These are phyloP conservation scores for Fraxinus cuspidata DNA, from an alignment of 257 asterid genomes.

Conservation along the genomic window DNA sequence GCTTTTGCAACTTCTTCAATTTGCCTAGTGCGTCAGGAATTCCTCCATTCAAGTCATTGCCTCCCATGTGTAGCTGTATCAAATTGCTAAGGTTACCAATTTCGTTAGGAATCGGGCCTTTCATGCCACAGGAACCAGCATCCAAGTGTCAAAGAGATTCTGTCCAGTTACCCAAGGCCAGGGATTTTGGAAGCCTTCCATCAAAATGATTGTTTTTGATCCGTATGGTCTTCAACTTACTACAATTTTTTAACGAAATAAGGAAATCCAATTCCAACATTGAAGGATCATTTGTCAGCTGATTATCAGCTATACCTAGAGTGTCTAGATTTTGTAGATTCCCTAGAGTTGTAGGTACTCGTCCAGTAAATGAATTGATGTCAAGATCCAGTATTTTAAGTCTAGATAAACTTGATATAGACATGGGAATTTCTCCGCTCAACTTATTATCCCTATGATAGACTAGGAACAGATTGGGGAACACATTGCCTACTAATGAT, in stretches of 20 bases:
- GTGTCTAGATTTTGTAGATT: conserved; percentile 10
- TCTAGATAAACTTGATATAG: conserved; percentile 25
- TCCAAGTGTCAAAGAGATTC: too few relatives aligned
- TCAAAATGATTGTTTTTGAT: conserved; percentile 5
- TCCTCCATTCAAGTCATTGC: too few relatives aligned
- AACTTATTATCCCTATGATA: conserved; percentile 4
- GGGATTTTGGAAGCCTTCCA: conserved; percentile 22
- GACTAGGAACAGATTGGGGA: conserved; percentile 12
- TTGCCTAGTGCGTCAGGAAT: too few relatives aligned
- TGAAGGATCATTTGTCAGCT: conserved; percentile 15
- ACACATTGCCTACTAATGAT: neutral
- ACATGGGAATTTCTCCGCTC: conserved; percentile 23
- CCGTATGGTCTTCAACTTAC: neutral
- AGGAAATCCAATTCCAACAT: conserved; percentile 18
- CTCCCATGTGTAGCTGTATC: too few relatives aligned
- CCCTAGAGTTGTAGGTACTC: conserved; percentile 20
- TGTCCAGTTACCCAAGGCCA: too few relatives aligned
- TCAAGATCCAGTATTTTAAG: conserved; percentile 1
- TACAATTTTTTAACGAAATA: conserved; percentile 18
- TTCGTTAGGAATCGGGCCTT: too few relatives aligned
- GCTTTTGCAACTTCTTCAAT: too few relatives aligned
- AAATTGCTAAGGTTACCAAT: too few relatives aligned
- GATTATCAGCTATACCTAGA: neutral
- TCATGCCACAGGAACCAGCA: too few relatives aligned
- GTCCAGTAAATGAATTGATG: conserved; percentile 20